Evolutionary conservation across 2,329 filamentous ascomycete genomes (phyloP).

Genomic region (Microdochium bolleyi): DNA sequence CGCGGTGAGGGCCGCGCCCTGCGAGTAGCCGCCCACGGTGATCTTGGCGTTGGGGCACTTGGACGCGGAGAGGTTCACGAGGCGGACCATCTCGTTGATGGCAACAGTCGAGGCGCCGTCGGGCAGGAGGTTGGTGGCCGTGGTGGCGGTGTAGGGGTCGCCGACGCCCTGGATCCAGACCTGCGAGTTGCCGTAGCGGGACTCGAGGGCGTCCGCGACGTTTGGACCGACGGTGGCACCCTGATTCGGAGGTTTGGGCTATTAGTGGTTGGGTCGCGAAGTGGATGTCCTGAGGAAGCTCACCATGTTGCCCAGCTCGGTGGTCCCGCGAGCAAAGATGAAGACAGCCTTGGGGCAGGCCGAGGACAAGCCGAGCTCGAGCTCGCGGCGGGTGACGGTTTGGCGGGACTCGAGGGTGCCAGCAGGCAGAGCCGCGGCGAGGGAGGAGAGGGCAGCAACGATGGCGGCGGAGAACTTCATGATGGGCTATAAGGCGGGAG

Average conservation of each 20-base stretch:
- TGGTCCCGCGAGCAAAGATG: conserved; percentile 24
- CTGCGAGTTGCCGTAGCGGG: conserved; percentile 1
- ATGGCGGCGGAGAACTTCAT: not conserved
- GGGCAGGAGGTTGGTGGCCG: conserved; percentile 18
- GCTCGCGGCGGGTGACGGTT: conserved; percentile 15
- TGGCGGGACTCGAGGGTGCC: conserved; percentile 7
- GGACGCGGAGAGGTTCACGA: conserved; percentile 17
- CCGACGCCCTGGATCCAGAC: conserved; percentile 7
- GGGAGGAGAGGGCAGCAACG: not conserved
- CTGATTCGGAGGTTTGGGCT: not conserved
- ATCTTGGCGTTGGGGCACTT: conserved; percentile 23
- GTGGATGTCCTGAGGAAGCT: conserved; percentile 7
- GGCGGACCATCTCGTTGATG: conserved; percentile 16
- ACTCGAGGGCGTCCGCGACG: conserved; percentile 5
- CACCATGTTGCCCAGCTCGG: conserved; percentile 24
- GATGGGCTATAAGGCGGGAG: not conserved
- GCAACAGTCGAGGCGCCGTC: conserved; percentile 16
- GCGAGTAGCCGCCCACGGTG: conserved; percentile 20
- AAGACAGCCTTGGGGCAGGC: conserved; percentile 24
- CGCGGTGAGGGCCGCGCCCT: conserved; percentile 30
- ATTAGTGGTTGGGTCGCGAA: too few relatives aligned
- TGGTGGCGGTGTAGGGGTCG: conserved; percentile 18
- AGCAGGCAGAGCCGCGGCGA: not conserved
- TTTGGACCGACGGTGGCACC: conserved; percentile 4
- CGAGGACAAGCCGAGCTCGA: conserved; percentile 15